Evolutionary conservation across 1,139 yeast species (phyloP), one percentile per base, ranked within the genome.

Genomic region (Blastobotrys proliferans): DNA sequence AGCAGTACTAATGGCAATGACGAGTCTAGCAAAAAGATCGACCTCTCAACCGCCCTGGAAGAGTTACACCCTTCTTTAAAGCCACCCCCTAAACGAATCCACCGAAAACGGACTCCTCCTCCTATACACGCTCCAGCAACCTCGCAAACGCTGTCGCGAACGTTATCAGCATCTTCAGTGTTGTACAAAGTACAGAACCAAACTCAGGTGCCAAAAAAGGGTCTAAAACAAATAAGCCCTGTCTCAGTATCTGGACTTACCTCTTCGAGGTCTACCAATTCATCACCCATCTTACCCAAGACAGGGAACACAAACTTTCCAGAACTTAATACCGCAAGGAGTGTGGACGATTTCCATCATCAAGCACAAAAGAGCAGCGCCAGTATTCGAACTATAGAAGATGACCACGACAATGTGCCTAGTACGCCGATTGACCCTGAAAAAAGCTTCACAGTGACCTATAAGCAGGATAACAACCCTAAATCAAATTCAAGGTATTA

Each of bases 401-500:
- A 13, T n/a, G 27, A 13, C n/a, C 14, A 19, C 11, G 44, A 36
- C 28, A 30, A 14, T 4, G 26, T 25, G n/a, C 35, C 35, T n/a
- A 41, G 28, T 31, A 41, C 38, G 10, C 41, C 38, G 18, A 28
- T 21, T 14, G 40, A 37, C 20, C 35, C 31, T 4, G 43, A 41
- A 14, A 17, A 35, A 28, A 33, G 34, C 29, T 40, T 39, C 17
- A 34, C 26, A 14, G 37, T 41, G 18, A 35, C 48, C 3, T 45
- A 45, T 41, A 41, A 39, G 16, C 40, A 28, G 11, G 42, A 38
- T 25, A 19, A 16, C 11, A 20, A 22, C 5, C 18, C 17, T 13
- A 37, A 46, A 16, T 18, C 44, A 6, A 42, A 42, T 19, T 35
- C 44, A 11, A 39, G 48, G 14, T 45, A 44, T 40, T 45, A 41